Conservation (phyloP, 2,329 filamentous ascomycete species). For the Tolypocladium ophioglossoides region DNA sequence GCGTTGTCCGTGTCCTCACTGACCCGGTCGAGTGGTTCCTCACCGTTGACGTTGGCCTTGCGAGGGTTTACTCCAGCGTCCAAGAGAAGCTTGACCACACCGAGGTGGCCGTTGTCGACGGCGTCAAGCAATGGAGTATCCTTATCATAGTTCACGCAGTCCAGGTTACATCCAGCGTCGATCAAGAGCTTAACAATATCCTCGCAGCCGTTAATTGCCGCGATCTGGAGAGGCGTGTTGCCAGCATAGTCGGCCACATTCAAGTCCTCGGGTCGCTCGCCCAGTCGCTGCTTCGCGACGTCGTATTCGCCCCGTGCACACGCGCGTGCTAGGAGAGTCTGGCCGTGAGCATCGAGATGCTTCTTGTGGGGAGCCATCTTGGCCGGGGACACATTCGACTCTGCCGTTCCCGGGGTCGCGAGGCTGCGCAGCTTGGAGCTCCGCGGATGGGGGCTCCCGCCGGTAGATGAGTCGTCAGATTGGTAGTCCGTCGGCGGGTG, state of each 20-base stretch:
- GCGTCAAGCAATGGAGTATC: conserved; percentile 94
- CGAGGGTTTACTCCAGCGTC: conserved; percentile 85
- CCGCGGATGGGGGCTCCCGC: conserved; percentile 48
- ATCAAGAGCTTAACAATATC: conserved; percentile 84
- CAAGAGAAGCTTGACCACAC: conserved; percentile 75
- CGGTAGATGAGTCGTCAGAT: conserved; percentile 55
- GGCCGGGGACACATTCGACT: conserved; percentile 54
- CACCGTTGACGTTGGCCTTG: conserved; percentile 81
- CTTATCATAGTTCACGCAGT: conserved; percentile 69
- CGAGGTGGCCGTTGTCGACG: conserved; percentile 87
- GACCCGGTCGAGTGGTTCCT: conserved; percentile 82
- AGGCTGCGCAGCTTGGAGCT: conserved; percentile 47
- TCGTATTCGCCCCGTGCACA: conserved; percentile 81
- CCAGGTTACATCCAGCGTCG: conserved; percentile 71
- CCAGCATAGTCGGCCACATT: conserved; percentile 87
- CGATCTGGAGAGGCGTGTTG: conserved; percentile 93
- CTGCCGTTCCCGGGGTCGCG: conserved; percentile 43
- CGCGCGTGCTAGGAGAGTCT: conserved; percentile 81
- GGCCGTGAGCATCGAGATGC: conserved; percentile 82
- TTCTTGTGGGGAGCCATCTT: conserved; percentile 69
- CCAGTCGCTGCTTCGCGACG: conserved; percentile 60
- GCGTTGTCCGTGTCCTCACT: conserved; percentile 64
- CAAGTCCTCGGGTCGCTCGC: conserved; percentile 75
- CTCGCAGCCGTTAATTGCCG: conserved; percentile 74
- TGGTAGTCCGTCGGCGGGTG: conserved; percentile 49